These are phyloP conservation scores for Ogataea sp. DNA, from an alignment of 805 yeast species.

Conservation along the genomic window DNA sequence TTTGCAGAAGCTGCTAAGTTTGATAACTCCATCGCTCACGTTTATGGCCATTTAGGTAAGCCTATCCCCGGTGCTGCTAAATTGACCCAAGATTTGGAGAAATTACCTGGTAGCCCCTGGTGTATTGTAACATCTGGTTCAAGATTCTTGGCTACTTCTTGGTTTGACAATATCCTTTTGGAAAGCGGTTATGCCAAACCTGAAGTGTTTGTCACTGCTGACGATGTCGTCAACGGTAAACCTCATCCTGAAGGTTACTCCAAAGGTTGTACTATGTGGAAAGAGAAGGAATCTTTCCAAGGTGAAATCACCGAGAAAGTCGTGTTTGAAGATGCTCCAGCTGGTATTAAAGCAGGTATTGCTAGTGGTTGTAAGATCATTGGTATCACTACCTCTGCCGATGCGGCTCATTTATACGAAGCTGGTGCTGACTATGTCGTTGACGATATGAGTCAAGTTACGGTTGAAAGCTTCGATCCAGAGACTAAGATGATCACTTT, in stretches of 20 bases:
- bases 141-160: slow-evolving; percentile 63
- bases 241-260: slow-evolving; percentile 82
- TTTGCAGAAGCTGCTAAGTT: slow-evolving; percentile 22
- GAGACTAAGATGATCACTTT: slow-evolving; percentile 26
- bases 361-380: slow-evolving; percentile 77
- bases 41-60: slow-evolving; percentile 63
- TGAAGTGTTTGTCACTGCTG: slow-evolving; percentile 74
- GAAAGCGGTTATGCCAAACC: slow-evolving; percentile 42
- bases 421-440: slow-evolving; percentile 82
- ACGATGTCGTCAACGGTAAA: slow-evolving; percentile 76
- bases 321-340: slow-evolving; percentile 86
- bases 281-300: slow-evolving; percentile 17
- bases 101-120: slow-evolving; percentile 52
- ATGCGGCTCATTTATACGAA: slow-evolving; percentile 55
- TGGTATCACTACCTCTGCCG: slow-evolving; percentile 78
- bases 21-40: slow-evolving; percentile 64
- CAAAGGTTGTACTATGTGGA: slow-evolving; percentile 43
- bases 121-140: slow-evolving; percentile 87
- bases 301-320: slow-evolving; percentile 32
- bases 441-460: slow-evolving; percentile 57
- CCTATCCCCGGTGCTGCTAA: slow-evolving; percentile 72
- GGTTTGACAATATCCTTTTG: slow-evolving; percentile 61
- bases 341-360: slow-evolving; percentile 78
- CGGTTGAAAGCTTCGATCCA: too few species aligned
- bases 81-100: slow-evolving; percentile 41